Evolutionary conservation across 208 protist species (phyloP), one percentile per base, ranked within the genome.

Genomic region (Acanthamoeba lenticulata): DNA sequence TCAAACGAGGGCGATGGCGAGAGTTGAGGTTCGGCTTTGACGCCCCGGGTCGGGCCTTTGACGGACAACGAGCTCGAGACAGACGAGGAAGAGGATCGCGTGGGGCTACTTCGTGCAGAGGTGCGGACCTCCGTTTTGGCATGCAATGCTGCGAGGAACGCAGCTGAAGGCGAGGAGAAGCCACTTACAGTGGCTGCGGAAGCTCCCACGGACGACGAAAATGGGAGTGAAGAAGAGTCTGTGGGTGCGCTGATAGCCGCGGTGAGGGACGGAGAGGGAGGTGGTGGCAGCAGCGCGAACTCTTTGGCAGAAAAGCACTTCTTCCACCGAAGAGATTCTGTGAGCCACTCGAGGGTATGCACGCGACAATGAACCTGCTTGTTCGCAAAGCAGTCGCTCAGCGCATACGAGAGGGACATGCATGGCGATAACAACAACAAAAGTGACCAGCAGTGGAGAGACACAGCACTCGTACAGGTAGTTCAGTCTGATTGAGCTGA

Each of bases 291-390:
- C n/a, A 91, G 85, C 7, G 60, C 85, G 44, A 91, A 91, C 27
- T 91, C 85, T 49, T 91, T 91, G 24, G 85, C 85, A 11, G 85
- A 72, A 38, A 91, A 29, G 52, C 85, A 72, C 85, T 91, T 91
- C 57, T 91, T 91, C 49, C 89, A 65, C 17, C 89, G 60, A 29
- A 93, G 89, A 29, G 45, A 83, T 24, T 93, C 89, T 13, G 89
- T 93, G 1, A 93, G 49, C 89, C 89, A 93, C 49, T 93, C 89
- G 0, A 93, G 42, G 32, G 21, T 57, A 15, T 93, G 89, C 36
- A 40, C 36, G 17, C 65, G 27, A 32, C 85, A 91, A 21, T 72
- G 21, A 29, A 0, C 38, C 85, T 91, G 21, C 13, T 34, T 72
- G 29, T 11, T 29, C 19, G 49, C 49, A 57, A 57, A 57, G 49